These are phyloP conservation scores for Leishmania amazonensis DNA, from an alignment of 208 protist genomes.

Conservation along the genomic window DNA sequence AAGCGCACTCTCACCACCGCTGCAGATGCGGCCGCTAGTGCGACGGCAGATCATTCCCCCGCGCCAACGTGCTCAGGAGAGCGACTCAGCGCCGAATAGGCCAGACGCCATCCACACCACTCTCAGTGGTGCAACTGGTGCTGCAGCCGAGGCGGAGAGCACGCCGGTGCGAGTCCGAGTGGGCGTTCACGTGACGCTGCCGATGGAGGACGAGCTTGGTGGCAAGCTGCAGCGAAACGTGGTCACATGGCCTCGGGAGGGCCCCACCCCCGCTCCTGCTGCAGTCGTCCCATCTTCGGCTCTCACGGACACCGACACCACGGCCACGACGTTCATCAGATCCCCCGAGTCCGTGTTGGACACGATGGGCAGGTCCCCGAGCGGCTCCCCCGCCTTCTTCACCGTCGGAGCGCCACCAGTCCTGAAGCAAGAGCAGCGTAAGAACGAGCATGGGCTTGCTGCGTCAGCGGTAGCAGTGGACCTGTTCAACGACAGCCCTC, in stretches of 20 bases:
- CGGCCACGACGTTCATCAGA: slow-evolving; percentile 9
- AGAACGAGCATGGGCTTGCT: background rate
- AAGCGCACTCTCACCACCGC: slow-evolving; percentile 5
- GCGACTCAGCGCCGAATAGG: background rate
- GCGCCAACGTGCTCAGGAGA: background rate
- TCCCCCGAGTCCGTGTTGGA: slow-evolving; percentile 4
- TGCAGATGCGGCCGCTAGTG: slow-evolving; percentile 4
- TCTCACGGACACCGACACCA: background rate
- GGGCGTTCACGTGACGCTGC: background rate
- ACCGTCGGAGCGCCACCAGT: background rate
- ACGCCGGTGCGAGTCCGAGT: background rate
- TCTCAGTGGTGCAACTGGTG: background rate
- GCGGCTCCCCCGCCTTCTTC: background rate
- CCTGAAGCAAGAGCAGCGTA: background rate
- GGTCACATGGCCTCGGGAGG: background rate
- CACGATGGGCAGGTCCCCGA: background rate
- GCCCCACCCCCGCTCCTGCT: background rate
- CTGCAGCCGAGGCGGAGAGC: background rate
- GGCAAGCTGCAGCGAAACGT: background rate
- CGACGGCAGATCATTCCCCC: slow-evolving; percentile 1
- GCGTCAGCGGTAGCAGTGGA: background rate
- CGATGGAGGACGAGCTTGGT: background rate
- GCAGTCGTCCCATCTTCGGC: background rate
- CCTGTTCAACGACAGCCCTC: background rate
- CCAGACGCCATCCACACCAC: background rate